Conservation (phyloP, 108 stramenopile genomes). For the Bacterosira constricta region DNA sequence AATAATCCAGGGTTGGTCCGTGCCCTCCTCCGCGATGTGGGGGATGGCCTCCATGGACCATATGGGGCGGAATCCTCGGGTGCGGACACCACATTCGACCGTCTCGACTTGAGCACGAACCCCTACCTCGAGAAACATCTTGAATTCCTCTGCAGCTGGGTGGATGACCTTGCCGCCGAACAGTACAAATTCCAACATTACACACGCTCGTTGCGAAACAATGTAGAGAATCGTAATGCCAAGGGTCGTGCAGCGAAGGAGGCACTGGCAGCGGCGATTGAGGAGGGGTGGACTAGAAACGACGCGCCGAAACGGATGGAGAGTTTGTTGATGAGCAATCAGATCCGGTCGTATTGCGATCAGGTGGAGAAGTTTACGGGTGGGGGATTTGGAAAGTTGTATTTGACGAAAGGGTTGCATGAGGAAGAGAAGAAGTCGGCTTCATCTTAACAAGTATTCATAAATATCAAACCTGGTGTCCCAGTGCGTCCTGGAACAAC, state of each 20-base stretch:
- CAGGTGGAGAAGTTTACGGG: constrained; percentile 92
- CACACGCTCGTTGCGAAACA: constrained; percentile 59
- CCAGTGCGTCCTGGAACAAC: too few species aligned
- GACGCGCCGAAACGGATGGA: constrained; percentile 89
- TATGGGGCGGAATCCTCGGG: constrained; percentile 35
- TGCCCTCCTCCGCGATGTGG: constrained; percentile 83
- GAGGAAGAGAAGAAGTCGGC: constrained; percentile 55
- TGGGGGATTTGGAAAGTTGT: constrained; percentile 88
- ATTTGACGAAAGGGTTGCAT: constrained; percentile 88
- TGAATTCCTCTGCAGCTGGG: constrained; percentile 93
- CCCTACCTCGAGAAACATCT: constrained; percentile 95
- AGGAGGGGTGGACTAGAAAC: constrained; percentile 58
- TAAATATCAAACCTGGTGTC: too few species aligned
- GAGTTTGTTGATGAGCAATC: constrained; percentile 89
- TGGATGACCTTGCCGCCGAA: constrained; percentile 93
- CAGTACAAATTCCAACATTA: constrained; percentile 90
- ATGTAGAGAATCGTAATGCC: constrained; percentile 43
- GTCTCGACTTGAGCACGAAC: constrained; percentile 92
- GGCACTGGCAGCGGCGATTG: constrained; percentile 27
- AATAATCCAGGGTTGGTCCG: constrained; percentile 86
- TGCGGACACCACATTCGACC: constrained; percentile 74
- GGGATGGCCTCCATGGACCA: constrained; percentile 57
- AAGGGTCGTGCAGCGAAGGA: constrained; percentile 60
- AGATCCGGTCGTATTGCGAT: constrained; percentile 92
- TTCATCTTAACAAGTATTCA: too few species aligned